These are phyloP conservation scores for Volvox carteri DNA, from an alignment of 163 green algal genomes.

Conservation along the genomic window DNA sequence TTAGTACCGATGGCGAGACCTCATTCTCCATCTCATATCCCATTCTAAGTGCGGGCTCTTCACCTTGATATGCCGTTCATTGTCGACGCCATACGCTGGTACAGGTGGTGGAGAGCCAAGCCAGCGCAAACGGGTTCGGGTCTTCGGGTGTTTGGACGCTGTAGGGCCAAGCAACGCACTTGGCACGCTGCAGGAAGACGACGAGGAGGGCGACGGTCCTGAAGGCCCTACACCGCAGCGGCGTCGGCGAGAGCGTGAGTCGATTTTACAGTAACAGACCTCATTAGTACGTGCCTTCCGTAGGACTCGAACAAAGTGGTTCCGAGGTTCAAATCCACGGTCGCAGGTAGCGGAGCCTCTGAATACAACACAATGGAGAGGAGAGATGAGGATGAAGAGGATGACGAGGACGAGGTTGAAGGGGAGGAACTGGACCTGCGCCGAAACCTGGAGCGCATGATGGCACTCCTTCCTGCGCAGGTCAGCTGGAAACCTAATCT, in stretches of 20 bases:
- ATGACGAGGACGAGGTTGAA: conserved; percentile 20
- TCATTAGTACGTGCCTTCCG: no score
- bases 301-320: no score
- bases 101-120: background rate
- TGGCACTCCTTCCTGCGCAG: conserved; percentile 26
- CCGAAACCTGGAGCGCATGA: conserved; percentile 24
- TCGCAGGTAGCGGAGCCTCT: background rate
- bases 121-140: conserved; percentile 56
- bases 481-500: background rate
- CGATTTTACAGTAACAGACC: no score
- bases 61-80: no score
- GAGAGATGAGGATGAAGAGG: no score
- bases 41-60: no score
- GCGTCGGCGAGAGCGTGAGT: conserved; percentile 51
- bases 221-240: conserved; percentile 58
- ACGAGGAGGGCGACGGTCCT: conserved; percentile 54
- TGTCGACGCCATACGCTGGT: background rate
- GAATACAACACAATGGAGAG: no score
- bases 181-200: conserved; percentile 58
- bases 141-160: conserved; percentile 1
- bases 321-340: no score
- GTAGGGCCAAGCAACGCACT: background rate
- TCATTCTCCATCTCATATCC: no score
- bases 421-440: background rate
- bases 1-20: no score